Evolutionary conservation across 257 asterid species (phyloP).

Genomic region (Solanum tarapatanum): DNA sequence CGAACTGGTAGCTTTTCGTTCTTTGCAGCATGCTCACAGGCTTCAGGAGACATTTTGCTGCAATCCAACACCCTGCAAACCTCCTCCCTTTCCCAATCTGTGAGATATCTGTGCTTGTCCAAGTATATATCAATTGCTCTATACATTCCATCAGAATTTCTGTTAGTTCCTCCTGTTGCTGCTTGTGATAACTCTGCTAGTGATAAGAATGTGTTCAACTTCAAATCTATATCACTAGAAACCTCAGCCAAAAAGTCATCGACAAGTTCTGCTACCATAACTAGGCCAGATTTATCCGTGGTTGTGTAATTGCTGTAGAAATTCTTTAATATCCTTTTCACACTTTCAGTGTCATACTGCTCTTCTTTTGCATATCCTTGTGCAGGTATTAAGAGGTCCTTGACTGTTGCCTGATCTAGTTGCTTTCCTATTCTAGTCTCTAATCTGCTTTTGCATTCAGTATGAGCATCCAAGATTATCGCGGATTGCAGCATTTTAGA

Average conservation of each 20-base stretch:
- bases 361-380: conserved; percentile 48
- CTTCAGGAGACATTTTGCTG: conserved; percentile 49
- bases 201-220: conserved; percentile 24
- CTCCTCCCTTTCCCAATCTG: conserved; percentile 50
- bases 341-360: conserved; percentile 42
- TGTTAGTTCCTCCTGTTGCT: conserved; percentile 22
- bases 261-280: conserved; percentile 34
- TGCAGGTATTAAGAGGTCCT: conserved; percentile 50
- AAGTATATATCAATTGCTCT: conserved; percentile 53
- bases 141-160: conserved; percentile 43
- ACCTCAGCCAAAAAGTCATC: conserved; percentile 55
- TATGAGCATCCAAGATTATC: conserved; percentile 24
- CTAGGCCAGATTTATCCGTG: conserved; percentile 12
- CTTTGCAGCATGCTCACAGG: conserved; percentile 56
- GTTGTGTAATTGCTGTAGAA: conserved; percentile 36
- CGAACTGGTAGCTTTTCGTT: conserved; percentile 56
- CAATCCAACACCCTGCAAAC: conserved; percentile 51
- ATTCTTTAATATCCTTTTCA: conserved; percentile 50
- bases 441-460: conserved; percentile 38
- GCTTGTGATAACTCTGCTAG: conserved; percentile 39
- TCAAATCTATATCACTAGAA: conserved; percentile 51
- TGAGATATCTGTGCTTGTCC: conserved; percentile 58
- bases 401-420: conserved; percentile 33
- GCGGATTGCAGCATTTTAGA: conserved; percentile 47
- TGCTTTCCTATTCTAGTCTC: conserved; percentile 66